These are phyloP conservation scores for Hericium erinaceus DNA, from an alignment of 768 basidiomycete species.

Conservation along the genomic window DNA sequence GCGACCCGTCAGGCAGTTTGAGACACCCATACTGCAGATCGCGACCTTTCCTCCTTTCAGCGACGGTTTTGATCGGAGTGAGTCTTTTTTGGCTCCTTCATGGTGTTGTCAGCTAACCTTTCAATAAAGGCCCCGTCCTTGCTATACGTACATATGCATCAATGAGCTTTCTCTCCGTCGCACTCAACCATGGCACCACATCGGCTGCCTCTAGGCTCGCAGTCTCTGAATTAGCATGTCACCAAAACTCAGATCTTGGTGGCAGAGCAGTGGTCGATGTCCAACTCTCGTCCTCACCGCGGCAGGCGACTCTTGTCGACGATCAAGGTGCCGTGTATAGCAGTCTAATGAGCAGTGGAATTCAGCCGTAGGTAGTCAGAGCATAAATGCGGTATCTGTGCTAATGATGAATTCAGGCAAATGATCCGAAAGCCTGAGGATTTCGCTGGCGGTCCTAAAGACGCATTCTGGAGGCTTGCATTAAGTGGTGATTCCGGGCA, in stretches of 20 bases:
- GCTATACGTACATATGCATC: conserved; percentile 40
- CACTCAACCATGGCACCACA: neutral
- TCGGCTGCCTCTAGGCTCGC: neutral
- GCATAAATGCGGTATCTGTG: neutral
- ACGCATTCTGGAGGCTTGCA: conserved; percentile 47
- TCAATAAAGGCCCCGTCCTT: conserved; percentile 18
- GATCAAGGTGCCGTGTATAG: conserved; percentile 6
- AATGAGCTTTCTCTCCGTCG: conserved; percentile 14
- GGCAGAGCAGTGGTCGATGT: conserved; percentile 39
- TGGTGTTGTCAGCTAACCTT: conserved; percentile 3
- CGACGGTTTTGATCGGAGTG: neutral
- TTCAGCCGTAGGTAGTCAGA: neutral
- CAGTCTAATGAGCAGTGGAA: neutral
- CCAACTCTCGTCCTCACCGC: conserved; percentile 21
- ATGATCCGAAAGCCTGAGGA: conserved; percentile 4
- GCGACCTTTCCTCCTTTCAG: conserved; percentile 1
- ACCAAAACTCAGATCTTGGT: conserved; percentile 30
- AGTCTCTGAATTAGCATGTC: conserved; percentile 2
- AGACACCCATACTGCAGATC: conserved; percentile 65
- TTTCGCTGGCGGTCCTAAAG: conserved; percentile 5
- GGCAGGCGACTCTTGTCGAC: conserved; percentile 1
- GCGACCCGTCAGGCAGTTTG: conserved; percentile 36
- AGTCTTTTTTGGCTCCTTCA: neutral
- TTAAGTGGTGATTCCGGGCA: conserved; percentile 24
- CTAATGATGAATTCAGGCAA: neutral